Evolutionary conservation across 208 protist genomes (phyloP).

Genomic region (Trichomonas vaginalis): DNA sequence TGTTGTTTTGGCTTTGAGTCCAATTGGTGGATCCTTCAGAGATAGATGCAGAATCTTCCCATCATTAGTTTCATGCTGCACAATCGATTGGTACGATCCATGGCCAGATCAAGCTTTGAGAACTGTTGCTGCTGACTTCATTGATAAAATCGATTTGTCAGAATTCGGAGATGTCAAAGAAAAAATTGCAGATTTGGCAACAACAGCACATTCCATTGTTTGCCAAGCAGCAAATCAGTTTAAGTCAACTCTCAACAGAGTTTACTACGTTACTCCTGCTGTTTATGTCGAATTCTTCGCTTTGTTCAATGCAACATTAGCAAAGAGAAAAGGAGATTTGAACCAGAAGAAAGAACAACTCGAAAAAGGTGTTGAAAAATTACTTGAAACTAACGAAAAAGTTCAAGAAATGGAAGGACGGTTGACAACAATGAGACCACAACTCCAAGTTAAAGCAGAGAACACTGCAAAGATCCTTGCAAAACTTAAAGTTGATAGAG

Average conservation of each 20-base stretch:
- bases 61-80: slow-evolving; percentile 86
- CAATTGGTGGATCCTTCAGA: slow-evolving; percentile 73
- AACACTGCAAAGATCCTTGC: background rate
- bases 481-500: slow-evolving; percentile 4
- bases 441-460: background rate
- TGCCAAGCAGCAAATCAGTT: background rate
- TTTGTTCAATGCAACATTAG: background rate
- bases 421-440: background rate
- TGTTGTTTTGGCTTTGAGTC: slow-evolving; percentile 81
- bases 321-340: slow-evolving; percentile 42
- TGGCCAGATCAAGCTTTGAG: slow-evolving; percentile 81
- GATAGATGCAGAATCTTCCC: slow-evolving; percentile 81
- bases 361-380: background rate
- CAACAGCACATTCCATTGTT: background rate
- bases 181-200: background rate
- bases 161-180: slow-evolving; percentile 31
- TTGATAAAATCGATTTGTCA: slow-evolving; percentile 32
- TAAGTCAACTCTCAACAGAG: background rate
- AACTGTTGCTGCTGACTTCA: slow-evolving; percentile 38
- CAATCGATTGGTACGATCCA: slow-evolving; percentile 89
- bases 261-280: slow-evolving; percentile 4
- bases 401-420: slow-evolving; percentile 19
- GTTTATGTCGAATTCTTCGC: background rate
- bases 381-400: background rate
- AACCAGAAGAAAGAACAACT: background rate